Conservation (phyloP, 176 grass and related monocot genomes). For the Melocanna baccifera region DNA sequence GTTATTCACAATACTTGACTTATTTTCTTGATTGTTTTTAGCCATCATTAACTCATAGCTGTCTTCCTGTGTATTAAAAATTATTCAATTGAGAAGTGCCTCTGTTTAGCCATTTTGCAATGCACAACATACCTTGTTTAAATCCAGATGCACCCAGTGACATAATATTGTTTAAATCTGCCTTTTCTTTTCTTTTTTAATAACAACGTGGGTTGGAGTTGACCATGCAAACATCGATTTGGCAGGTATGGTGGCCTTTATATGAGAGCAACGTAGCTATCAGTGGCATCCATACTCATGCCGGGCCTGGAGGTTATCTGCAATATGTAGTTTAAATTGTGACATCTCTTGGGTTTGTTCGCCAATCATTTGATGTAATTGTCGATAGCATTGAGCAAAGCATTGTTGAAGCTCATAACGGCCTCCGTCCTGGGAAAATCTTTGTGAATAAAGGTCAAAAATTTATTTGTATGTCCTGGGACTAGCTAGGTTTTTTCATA, state of each 20-base stretch:
- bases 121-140: not conserved
- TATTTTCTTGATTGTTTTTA: slow-evolving; percentile 21
- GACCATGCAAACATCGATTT: slow-evolving; percentile 32
- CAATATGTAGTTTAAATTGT: slow-evolving; percentile 95
- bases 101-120: slow-evolving; percentile 6
- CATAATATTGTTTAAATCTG: slow-evolving; percentile 1
- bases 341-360: slow-evolving; percentile 95
- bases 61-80: not conserved
- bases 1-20: not conserved
- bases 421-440: slow-evolving; percentile 69
- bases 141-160: not conserved
- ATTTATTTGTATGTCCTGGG: not conserved
- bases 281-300: slow-evolving; percentile 96
- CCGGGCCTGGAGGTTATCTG: slow-evolving; percentile 92
- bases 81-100: not conserved
- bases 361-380: slow-evolving; percentile 92
- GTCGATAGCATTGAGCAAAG: slow-evolving; percentile 90
- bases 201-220: not conserved
- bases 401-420: slow-evolving; percentile 89
- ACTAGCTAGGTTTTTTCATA: not conserved
- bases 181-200: not conserved
- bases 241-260: slow-evolving; percentile 88
- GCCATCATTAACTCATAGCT: not conserved
- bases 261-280: slow-evolving; percentile 84
- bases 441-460: slow-evolving; percentile 88